A percentile compares a stretch with the other conserved stretches of the same genome.
These are phyloP conservation scores for Scedosporium apiospermum DNA, from an alignment of 2,329 filamentous ascomycete species.

Conservation along the genomic window DNA sequence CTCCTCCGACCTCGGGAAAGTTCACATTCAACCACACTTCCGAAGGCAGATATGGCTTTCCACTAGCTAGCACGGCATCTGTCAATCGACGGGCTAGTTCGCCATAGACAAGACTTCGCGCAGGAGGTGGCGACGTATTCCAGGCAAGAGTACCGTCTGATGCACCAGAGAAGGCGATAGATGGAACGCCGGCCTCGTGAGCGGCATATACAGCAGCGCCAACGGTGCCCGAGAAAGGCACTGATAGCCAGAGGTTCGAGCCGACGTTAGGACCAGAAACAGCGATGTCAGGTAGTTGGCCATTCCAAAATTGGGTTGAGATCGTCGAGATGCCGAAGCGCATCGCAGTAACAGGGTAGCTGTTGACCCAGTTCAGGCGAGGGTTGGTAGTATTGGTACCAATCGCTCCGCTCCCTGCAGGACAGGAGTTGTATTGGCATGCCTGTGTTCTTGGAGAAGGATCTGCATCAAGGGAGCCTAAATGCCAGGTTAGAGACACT, in stretches of 20 bases:
- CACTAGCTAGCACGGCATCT: slow-evolving; percentile 41
- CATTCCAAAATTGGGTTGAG: slow-evolving; percentile 41
- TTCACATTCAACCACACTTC: slow-evolving; percentile 61
- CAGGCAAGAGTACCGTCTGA: slow-evolving; percentile 41
- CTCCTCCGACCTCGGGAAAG: slow-evolving; percentile 42
- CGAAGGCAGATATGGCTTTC: slow-evolving; percentile 52
- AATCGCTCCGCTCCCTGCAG: slow-evolving; percentile 41
- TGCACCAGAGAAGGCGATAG: slow-evolving; percentile 57
- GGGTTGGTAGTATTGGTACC: slow-evolving; percentile 48
- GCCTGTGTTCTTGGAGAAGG: slow-evolving; percentile 24
- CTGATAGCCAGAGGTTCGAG: slow-evolving; percentile 45
- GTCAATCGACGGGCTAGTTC: slow-evolving; percentile 51
- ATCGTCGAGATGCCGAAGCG: slow-evolving; percentile 51
- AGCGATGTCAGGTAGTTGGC: slow-evolving; percentile 48
- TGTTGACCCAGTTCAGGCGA: slow-evolving; percentile 63
- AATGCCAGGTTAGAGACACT: slow-evolving; percentile 3
- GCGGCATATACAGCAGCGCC: slow-evolving; percentile 53
- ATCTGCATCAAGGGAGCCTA: slow-evolving; percentile 33
- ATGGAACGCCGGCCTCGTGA: slow-evolving; percentile 44
- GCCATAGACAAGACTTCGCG: slow-evolving; percentile 51
- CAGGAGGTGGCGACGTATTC: slow-evolving; percentile 40
- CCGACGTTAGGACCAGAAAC: slow-evolving; percentile 55
- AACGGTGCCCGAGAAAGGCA: slow-evolving; percentile 57
- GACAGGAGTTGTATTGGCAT: slow-evolving; percentile 56
- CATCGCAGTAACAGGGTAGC: slow-evolving; percentile 55